These are phyloP conservation scores for Hypoxylon sp. DNA, from an alignment of 2,329 filamentous ascomycete genomes.

Conservation along the genomic window DNA sequence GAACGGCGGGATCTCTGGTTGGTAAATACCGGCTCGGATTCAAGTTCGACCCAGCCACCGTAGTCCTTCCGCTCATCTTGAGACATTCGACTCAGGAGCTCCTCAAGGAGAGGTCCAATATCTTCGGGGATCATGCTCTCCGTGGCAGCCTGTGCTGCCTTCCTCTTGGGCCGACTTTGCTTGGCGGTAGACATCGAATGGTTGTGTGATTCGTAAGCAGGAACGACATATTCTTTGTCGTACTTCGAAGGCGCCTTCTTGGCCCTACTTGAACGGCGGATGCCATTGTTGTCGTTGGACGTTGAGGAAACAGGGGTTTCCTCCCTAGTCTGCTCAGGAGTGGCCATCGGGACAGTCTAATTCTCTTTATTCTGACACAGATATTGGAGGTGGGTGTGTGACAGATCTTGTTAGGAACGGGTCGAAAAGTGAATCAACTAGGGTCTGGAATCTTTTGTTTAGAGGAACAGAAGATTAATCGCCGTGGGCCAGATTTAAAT, in stretches of 20 bases:
- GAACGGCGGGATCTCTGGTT: background rate
- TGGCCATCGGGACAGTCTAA: constrained; percentile 18
- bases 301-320: constrained; percentile 12
- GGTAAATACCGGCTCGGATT: constrained; percentile 83
- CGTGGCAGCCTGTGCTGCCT: constrained; percentile 57
- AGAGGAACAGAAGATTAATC: background rate
- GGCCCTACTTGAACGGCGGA: constrained; percentile 46
- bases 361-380: background rate
- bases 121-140: constrained; percentile 56
- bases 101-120: constrained; percentile 57
- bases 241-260: constrained; percentile 45
- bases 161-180: constrained; percentile 61
- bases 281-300: constrained; percentile 22
- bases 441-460: constrained; percentile 1
- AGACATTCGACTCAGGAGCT: constrained; percentile 64
- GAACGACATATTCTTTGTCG: constrained; percentile 44
- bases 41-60: constrained; percentile 85
- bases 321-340: constrained; percentile 13
- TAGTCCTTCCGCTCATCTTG: constrained; percentile 71
- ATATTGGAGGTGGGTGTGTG: background rate
- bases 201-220: constrained; percentile 33
- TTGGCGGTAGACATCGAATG: constrained; percentile 37
- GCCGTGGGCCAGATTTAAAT: background rate
- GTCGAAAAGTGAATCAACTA: background rate
- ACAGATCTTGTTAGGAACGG: background rate